Evolutionary conservation across 164 flowering plant species (phyloP).

Genomic region (Aristolochia californica): DNA sequence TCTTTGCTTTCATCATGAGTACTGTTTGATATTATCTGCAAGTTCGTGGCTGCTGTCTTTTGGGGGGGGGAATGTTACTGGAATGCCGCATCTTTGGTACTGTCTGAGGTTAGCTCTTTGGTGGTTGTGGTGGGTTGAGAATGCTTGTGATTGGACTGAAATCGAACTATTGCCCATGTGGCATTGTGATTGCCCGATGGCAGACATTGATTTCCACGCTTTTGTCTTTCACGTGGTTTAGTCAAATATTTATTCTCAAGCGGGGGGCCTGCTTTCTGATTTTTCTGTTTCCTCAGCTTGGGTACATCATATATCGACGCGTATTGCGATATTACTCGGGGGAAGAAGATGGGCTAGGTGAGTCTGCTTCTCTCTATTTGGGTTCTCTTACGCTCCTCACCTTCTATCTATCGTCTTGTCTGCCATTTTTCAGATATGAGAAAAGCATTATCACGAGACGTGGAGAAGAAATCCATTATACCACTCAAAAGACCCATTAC

Average conservation of each 20-base stretch:
- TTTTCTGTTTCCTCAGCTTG: conserved; percentile 41
- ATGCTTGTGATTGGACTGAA: too few relatives aligned
- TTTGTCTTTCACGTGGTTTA: background rate
- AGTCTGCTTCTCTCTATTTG: conserved; percentile 11
- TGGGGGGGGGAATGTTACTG: too few relatives aligned
- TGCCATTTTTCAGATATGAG: conserved; percentile 63
- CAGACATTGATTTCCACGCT: background rate
- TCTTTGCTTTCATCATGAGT: background rate
- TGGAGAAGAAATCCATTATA: conserved; percentile 78
- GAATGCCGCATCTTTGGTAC: too few relatives aligned
- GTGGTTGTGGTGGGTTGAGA: too few relatives aligned
- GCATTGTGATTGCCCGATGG: background rate
- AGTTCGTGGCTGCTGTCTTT: too few relatives aligned
- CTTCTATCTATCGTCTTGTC: conserved; percentile 12
- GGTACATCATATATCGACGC: conserved; percentile 74
- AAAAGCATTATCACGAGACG: conserved; percentile 89
- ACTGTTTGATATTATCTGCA: background rate
- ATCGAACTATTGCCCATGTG: too few relatives aligned
- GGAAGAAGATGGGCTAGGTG: conserved; percentile 97
- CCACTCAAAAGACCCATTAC: conserved; percentile 61
- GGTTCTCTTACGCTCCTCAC: background rate
- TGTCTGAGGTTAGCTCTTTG: too few relatives aligned
- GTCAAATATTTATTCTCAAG: too few relatives aligned
- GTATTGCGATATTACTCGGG: conserved; percentile 91
- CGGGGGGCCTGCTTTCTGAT: too few relatives aligned